phyloP scores from a whole-genome alignment of 805 yeast species.

The Kuraishia piskuri region DNA sequence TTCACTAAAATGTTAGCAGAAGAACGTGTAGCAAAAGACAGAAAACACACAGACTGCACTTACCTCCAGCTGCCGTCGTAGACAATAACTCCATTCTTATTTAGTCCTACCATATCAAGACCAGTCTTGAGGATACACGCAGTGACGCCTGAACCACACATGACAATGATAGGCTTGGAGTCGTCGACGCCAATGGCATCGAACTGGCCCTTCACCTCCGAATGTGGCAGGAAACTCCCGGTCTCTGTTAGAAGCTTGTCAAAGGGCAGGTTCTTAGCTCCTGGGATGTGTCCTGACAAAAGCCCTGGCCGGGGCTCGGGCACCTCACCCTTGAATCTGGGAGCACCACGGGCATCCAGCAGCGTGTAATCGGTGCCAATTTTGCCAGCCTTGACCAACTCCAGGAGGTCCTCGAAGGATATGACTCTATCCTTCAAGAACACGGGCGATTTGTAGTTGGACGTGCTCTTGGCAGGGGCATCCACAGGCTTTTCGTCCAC shows the following conservation, averaged over 20 bases:
- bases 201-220: slow-evolving; percentile 34
- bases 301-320: slow-evolving; percentile 90
- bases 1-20: slow-evolving; percentile 42
- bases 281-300: slow-evolving; percentile 85
- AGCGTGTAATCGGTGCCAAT: slow-evolving; percentile 40
- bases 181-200: slow-evolving; percentile 27
- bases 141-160: slow-evolving; percentile 97
- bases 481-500: slow-evolving; percentile 11
- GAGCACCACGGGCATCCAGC: slow-evolving; percentile 76
- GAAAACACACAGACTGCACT: slow-evolving; percentile 28
- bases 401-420: slow-evolving; percentile 55
- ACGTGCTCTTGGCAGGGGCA: slow-evolving; percentile 10
- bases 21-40: too few relatives aligned
- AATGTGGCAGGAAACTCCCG: neutral
- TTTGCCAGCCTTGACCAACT: slow-evolving; percentile 41
- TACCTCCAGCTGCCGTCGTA: slow-evolving; percentile 84
- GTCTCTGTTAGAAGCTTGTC: slow-evolving; percentile 41
- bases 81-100: slow-evolving; percentile 38
- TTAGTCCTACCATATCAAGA: slow-evolving; percentile 42
- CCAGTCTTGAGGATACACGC: slow-evolving; percentile 85
- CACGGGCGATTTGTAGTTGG: slow-evolving; percentile 26
- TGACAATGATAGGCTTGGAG: slow-evolving; percentile 63
- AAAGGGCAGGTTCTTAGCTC: slow-evolving; percentile 73
- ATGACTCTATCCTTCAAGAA: slow-evolving; percentile 44
- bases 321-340: slow-evolving; percentile 67